Conservation (phyloP, 495 filamentous ascomycete species). For the Hyaloscypha variabilis region DNA sequence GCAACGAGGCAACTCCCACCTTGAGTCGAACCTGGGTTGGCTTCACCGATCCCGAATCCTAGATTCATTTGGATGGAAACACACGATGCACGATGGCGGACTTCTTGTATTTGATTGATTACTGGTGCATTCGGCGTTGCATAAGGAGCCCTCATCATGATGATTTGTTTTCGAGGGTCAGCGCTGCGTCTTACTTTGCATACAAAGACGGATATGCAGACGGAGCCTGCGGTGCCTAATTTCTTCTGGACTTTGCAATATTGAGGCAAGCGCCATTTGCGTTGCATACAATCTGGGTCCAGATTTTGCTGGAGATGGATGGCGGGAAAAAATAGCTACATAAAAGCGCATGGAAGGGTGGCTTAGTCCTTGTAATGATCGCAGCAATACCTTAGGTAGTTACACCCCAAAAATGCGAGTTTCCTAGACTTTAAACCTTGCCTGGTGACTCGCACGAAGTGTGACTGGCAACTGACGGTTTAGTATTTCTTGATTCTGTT, state of each 20-base stretch:
- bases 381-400: slow-evolving; percentile 8
- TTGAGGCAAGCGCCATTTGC: slow-evolving; percentile 11
- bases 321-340: slow-evolving; percentile 3
- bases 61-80: slow-evolving; percentile 9
- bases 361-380: slow-evolving; percentile 15
- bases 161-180: slow-evolving; percentile 14
- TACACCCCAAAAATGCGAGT: background rate
- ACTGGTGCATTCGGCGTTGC: slow-evolving; percentile 28
- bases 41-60: slow-evolving; percentile 7
- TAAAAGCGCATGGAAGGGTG: slow-evolving; percentile 8
- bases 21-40: slow-evolving; percentile 28
- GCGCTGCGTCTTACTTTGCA: background rate
- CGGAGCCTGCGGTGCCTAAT: background rate
- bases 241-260: slow-evolving; percentile 22
- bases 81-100: background rate
- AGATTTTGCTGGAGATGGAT: slow-evolving; percentile 4
- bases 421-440: slow-evolving; percentile 2
- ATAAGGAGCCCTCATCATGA: slow-evolving; percentile 11
- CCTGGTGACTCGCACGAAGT: background rate
- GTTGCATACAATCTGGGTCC: background rate
- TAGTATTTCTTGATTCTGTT: background rate
- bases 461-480: background rate
- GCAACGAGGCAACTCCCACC: slow-evolving; percentile 21
- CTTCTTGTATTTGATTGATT: slow-evolving; percentile 20
- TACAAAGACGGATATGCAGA: background rate